These are phyloP conservation scores for Ustilago lituana DNA, from an alignment of 1,284 basidiomycete genomes.

Conservation along the genomic window DNA sequence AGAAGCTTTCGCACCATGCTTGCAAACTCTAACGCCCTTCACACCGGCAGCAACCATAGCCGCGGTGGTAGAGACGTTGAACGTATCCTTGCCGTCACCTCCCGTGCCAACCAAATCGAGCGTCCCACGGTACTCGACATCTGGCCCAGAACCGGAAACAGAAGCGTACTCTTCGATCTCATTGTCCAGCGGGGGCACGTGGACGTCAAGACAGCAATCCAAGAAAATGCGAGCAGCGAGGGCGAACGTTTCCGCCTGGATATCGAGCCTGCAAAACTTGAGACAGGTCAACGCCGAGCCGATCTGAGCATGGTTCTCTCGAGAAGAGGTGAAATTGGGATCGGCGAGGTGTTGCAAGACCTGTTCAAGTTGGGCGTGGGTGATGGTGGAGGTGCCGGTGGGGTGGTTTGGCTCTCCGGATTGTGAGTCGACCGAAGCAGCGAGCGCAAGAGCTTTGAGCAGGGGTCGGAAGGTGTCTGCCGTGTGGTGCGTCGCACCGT, in stretches of 20 bases:
- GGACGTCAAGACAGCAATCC: conserved; percentile 44
- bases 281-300: conserved; percentile 61
- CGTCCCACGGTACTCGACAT: conserved; percentile 50
- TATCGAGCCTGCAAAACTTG: conserved; percentile 58
- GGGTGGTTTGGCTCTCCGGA: conserved; percentile 40
- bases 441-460: conserved; percentile 53
- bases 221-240: conserved; percentile 58
- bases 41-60: conserved; percentile 93
- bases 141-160: not conserved
- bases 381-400: conserved; percentile 40
- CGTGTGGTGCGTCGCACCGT: conserved; percentile 40
- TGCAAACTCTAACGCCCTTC: conserved; percentile 84
- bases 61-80: conserved; percentile 96
- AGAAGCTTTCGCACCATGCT: conserved; percentile 94
- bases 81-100: conserved; percentile 96
- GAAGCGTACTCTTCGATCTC: conserved; percentile 16
- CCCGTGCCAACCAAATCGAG: conserved; percentile 76
- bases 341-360: conserved; percentile 63
- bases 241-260: conserved; percentile 51
- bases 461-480: conserved; percentile 58
- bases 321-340: conserved; percentile 58
- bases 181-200: conserved; percentile 23
- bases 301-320: conserved; percentile 61
- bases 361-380: conserved; percentile 40
- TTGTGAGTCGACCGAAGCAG: conserved; percentile 32